phyloP scores from a whole-genome alignment of 2,329 filamentous ascomycete species.

The Capronia epimyces region DNA sequence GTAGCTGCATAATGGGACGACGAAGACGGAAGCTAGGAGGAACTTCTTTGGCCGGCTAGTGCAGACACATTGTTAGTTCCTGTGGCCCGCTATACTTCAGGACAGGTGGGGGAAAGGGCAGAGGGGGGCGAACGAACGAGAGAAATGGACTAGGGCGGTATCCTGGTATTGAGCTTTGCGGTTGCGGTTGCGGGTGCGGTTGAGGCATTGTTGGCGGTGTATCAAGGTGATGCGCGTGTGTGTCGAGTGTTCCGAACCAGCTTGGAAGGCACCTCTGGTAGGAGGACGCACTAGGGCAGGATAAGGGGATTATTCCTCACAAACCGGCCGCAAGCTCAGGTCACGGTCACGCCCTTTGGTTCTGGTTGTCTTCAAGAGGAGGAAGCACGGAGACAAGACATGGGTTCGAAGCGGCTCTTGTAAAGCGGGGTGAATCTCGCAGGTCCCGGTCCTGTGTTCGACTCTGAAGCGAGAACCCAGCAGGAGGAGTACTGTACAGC shows the following conservation, averaged over 20 bases:
- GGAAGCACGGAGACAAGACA: not conserved
- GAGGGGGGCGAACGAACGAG: constrained; percentile 7
- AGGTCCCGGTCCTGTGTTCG: no score
- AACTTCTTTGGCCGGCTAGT: constrained; percentile 17
- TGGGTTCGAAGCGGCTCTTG: not conserved
- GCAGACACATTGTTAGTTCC: not conserved
- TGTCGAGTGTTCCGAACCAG: not conserved
- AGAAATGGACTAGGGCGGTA: constrained; percentile 20
- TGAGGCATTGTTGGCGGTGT: constrained; percentile 10
- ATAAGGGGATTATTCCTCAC: no score
- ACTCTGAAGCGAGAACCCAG: no score
- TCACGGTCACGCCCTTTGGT: no score
- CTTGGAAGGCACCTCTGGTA: no score
- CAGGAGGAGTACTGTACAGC: no score
- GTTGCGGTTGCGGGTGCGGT: constrained; percentile 6
- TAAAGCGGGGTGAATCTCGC: no score
- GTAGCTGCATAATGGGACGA: constrained; percentile 22
- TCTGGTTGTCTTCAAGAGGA: not conserved
- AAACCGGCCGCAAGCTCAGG: no score
- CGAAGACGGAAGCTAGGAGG: constrained; percentile 17
- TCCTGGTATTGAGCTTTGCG: constrained; percentile 23
- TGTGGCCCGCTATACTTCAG: no score
- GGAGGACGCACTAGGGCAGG: no score
- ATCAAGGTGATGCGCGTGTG: not conserved
- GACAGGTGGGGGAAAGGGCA: not conserved